Evolutionary conservation across 2,329 filamentous ascomycete species (phyloP).

Genomic region (Xylaria polymorpha): DNA sequence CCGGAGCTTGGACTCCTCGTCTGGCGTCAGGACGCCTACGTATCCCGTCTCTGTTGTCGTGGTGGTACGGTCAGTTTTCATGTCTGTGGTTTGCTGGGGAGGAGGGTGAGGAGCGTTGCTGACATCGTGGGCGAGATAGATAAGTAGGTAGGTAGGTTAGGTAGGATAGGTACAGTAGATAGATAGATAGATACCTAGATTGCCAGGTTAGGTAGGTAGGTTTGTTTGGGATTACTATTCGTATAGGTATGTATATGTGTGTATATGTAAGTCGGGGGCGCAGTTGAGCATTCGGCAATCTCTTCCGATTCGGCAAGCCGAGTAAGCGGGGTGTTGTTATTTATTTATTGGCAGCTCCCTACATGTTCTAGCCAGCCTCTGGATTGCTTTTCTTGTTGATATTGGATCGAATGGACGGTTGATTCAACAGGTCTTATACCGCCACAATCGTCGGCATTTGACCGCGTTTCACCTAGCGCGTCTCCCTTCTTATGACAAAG

Average conservation of each 20-base stretch:
- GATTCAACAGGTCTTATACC: not conserved
- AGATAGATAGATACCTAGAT: not conserved
- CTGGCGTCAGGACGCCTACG: conserved; percentile 80
- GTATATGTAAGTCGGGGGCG: not conserved
- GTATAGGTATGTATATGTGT: not conserved
- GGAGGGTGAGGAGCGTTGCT: not conserved
- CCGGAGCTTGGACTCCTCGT: conserved; percentile 85
- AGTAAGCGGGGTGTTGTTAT: conserved; percentile 23
- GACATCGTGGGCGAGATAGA: conserved; percentile 12
- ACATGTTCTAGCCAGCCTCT: not conserved
- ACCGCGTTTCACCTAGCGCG: not conserved
- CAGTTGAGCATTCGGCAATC: not conserved
- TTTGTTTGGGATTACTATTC: not conserved
- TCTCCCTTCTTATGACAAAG: not conserved
- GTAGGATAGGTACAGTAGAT: too few relatives aligned
- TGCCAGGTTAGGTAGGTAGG: not conserved
- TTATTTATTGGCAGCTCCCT: not conserved
- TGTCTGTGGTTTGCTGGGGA: conserved; percentile 4
- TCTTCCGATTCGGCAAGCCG: conserved; percentile 1
- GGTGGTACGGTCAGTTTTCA: conserved; percentile 10
- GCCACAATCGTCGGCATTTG: not conserved
- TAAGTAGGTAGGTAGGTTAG: not conserved
- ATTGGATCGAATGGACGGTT: not conserved
- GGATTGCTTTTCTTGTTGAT: conserved; percentile 16
- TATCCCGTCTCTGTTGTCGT: conserved; percentile 25